These are phyloP conservation scores for Phtheirospermum japonicum DNA, from an alignment of 257 asterid species.

Conservation along the genomic window DNA sequence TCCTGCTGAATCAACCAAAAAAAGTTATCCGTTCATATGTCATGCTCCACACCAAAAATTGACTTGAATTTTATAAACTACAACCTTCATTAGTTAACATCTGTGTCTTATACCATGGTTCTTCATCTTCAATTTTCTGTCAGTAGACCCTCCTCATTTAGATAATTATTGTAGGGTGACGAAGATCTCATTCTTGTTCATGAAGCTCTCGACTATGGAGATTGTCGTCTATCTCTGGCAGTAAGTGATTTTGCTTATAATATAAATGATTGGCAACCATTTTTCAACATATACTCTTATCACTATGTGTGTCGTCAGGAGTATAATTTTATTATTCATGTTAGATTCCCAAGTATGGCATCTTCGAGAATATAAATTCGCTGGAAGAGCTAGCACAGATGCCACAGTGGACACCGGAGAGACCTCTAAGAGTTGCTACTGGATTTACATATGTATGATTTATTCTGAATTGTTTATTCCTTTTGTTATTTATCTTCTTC, in stretches of 20 bases:
- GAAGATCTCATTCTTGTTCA: slow-evolving; percentile 80
- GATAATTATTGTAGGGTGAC: slow-evolving; percentile 48
- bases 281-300: neutral
- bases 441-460: slow-evolving; percentile 68
- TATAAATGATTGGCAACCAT: neutral
- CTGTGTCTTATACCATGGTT: neutral
- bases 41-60: neutral
- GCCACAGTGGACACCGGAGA: slow-evolving; percentile 87
- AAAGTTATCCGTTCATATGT: neutral
- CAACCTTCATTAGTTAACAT: neutral
- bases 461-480: neutral
- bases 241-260: slow-evolving; percentile 38
- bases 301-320: neutral
- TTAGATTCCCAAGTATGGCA: slow-evolving; percentile 83
- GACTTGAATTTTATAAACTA: too few species aligned
- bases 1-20: slow-evolving; percentile 13
- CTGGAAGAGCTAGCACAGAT: slow-evolving; percentile 65
- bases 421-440: slow-evolving; percentile 81
- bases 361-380: slow-evolving; percentile 72
- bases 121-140: neutral
- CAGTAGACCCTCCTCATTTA: slow-evolving; percentile 12
- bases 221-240: slow-evolving; percentile 74
- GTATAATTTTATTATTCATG: slow-evolving; percentile 9
- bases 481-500: neutral
- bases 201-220: slow-evolving; percentile 72